Percentiles rank a stretch among this genome's conserved stretches.
Evolutionary conservation across 768 basidiomycete genomes (phyloP).

Genomic region (Tephrocybe rancida): DNA sequence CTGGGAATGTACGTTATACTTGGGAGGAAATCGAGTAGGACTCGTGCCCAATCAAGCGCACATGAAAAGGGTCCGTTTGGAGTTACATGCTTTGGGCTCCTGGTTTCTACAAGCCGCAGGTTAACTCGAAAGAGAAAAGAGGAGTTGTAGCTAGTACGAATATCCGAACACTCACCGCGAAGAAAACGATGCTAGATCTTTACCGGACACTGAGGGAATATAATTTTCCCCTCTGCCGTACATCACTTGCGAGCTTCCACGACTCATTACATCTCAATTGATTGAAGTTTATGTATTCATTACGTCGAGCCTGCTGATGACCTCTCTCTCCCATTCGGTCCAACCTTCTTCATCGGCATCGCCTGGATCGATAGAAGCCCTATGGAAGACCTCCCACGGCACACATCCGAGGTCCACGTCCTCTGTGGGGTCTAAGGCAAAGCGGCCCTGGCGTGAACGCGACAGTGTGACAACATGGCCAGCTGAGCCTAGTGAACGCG

Average conservation of each 20-base stretch:
- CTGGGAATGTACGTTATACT: constrained; percentile 2
- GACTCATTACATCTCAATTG: too few species aligned
- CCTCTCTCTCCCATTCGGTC: constrained; percentile 80
- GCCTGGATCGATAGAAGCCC: constrained; percentile 54
- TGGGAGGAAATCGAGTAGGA: not conserved
- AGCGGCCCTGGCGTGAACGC: constrained; percentile 87
- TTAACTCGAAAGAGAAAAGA: too few species aligned
- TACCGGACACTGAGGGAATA: too few species aligned
- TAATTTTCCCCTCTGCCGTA: too few species aligned
- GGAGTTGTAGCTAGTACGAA: too few species aligned
- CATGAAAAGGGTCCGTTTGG: not conserved
- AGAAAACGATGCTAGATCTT: too few species aligned
- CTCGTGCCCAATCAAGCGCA: constrained; percentile 9
- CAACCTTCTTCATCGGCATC: constrained; percentile 69
- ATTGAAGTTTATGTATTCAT: constrained; percentile 33
- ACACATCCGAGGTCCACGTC: constrained; percentile 64
- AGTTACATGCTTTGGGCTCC: too few species aligned
- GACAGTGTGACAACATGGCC: constrained; percentile 93
- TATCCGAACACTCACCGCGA: too few species aligned
- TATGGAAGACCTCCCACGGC: constrained; percentile 74
- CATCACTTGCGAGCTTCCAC: too few species aligned
- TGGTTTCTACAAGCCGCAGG: too few species aligned
- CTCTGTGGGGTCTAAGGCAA: constrained; percentile 50
- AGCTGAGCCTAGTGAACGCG: constrained; percentile 78
- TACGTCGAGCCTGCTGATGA: constrained; percentile 68